Conservation (phyloP, 345 rosid genomes). For the Hibiscus trionum region DNA sequence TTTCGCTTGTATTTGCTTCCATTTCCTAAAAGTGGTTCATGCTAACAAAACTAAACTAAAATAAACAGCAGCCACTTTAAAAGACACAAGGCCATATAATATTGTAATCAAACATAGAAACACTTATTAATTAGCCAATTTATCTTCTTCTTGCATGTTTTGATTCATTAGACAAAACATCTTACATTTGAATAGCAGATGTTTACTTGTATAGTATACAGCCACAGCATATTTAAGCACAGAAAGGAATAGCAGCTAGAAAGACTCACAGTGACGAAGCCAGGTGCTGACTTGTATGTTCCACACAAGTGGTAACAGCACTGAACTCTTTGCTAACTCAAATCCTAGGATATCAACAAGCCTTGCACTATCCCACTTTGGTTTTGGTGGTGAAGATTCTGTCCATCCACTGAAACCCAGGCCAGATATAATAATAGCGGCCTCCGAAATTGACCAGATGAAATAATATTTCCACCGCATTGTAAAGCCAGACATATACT, state of each 20-base stretch:
- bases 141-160: not conserved
- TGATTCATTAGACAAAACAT: not conserved
- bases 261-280: slow-evolving; percentile 93
- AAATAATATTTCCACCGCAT: slow-evolving; percentile 97
- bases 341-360: slow-evolving; percentile 78
- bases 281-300: slow-evolving; percentile 99
- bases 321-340: slow-evolving; percentile 78
- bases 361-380: slow-evolving; percentile 83
- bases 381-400: slow-evolving; percentile 60
- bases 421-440: slow-evolving; percentile 75
- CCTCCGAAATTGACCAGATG: slow-evolving; percentile 97
- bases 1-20: not conserved
- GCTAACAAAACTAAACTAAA: not conserved
- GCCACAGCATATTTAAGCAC: not conserved
- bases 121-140: not conserved
- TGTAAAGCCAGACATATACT: slow-evolving; percentile 71
- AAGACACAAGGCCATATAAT: not conserved
- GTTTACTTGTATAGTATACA: not conserved
- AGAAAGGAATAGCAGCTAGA: not conserved
- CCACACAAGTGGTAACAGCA: slow-evolving; percentile 78
- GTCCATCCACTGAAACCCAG: slow-evolving; percentile 96
- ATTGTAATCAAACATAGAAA: not conserved
- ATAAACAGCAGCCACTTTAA: not conserved
- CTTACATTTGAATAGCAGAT: too few relatives aligned
- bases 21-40: not conserved